Percentiles rank a stretch among this genome's conserved stretches.
Evolutionary conservation across 768 basidiomycete genomes (phyloP).

Genomic region (Suillus fuscotomentosus): DNA sequence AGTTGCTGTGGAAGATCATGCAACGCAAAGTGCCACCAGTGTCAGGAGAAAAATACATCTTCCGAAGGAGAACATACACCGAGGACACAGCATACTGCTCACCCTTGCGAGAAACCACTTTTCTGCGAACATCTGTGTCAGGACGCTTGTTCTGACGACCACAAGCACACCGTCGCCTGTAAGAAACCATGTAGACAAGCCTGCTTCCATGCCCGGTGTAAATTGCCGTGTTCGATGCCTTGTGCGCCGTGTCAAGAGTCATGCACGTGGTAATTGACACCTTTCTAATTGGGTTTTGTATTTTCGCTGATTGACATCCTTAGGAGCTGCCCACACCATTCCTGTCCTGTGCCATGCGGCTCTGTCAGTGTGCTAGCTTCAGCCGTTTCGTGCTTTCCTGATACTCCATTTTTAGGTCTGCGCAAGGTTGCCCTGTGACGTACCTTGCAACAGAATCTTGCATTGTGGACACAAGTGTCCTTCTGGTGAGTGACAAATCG

Average conservation of each 20-base stretch:
- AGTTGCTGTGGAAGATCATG: slow-evolving; percentile 55
- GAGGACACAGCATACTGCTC: slow-evolving; percentile 38
- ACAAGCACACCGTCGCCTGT: slow-evolving; percentile 50
- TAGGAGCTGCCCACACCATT: slow-evolving; percentile 53
- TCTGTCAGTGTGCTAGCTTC: slow-evolving; percentile 45
- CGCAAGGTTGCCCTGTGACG: slow-evolving; percentile 61
- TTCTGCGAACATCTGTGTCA: slow-evolving; percentile 59
- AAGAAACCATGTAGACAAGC: slow-evolving; percentile 47
- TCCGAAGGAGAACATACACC: background rate
- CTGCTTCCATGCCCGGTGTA: slow-evolving; percentile 55
- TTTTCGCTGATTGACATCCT: background rate
- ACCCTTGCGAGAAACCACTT: slow-evolving; percentile 50
- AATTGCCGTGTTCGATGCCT: slow-evolving; percentile 43
- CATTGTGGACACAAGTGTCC: slow-evolving; percentile 65
- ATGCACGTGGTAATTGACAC: slow-evolving; percentile 49
- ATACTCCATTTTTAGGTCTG: slow-evolving; percentile 46
- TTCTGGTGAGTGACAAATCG: slow-evolving; percentile 44
- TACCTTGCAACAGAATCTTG: slow-evolving; percentile 46
- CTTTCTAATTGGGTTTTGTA: background rate
- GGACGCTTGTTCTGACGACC: slow-evolving; percentile 45
- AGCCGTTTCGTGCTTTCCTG: background rate
- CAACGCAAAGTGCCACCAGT: slow-evolving; percentile 45
- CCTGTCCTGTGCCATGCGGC: slow-evolving; percentile 64
- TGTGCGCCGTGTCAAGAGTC: slow-evolving; percentile 64
- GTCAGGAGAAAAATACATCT: slow-evolving; percentile 33